A percentile compares a stretch with the other conserved stretches of the same genome.
These are phyloP conservation scores for Oryza brachyantha DNA, from an alignment of 176 grass and related monocot genomes.

Conservation along the genomic window DNA sequence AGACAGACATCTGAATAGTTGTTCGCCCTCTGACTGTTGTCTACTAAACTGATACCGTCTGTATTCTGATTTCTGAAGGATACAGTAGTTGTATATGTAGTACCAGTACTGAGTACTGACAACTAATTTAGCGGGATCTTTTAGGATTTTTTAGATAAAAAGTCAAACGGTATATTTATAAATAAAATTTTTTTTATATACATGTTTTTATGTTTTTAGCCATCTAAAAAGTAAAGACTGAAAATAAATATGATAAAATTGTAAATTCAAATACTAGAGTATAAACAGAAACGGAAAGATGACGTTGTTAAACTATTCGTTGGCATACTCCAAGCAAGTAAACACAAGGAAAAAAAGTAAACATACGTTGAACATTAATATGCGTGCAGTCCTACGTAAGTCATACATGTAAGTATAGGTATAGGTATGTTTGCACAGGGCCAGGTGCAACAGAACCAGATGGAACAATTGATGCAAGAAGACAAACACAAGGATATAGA, in stretches of 20 bases:
- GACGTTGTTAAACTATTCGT: too few species aligned
- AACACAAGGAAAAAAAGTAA: background rate
- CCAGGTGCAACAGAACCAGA: conserved; percentile 16
- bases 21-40: background rate
- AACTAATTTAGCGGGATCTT: too few species aligned
- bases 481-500: conserved; percentile 31
- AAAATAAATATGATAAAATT: too few species aligned
- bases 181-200: too few species aligned
- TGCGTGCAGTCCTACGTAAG: background rate
- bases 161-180: too few species aligned
- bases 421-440: background rate
- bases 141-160: too few species aligned
- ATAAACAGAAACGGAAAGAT: too few species aligned
- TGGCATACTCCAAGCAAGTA: too few species aligned
- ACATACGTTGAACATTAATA: background rate
- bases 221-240: too few species aligned
- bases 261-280: too few species aligned
- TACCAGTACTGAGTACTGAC: too few species aligned
- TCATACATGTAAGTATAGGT: background rate
- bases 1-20: background rate
- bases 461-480: conserved; percentile 12
- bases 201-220: too few species aligned
- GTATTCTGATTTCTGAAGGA: background rate
- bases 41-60: background rate
- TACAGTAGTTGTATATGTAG: background rate